Evolutionary conservation across 768 basidiomycete species (phyloP), one percentile per base, ranked within the genome.

Genomic region (Xerocomus potaroensis): DNA sequence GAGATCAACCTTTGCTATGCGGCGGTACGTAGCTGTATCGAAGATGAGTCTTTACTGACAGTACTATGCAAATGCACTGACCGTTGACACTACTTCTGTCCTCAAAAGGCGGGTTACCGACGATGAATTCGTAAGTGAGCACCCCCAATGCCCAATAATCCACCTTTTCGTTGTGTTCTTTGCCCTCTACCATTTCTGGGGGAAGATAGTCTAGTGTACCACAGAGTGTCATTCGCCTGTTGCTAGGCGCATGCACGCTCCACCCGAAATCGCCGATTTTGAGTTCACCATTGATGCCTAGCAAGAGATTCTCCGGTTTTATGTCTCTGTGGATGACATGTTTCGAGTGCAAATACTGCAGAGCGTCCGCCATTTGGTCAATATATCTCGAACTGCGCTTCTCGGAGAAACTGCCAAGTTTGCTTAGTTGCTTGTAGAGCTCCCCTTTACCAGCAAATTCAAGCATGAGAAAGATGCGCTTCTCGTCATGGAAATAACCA

Each of bases 201-300:
- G 96, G 94, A 10, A 99, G 76, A 63, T 98, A 98, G 64, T 98
- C 96, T 36, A 97, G 70, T 1, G 95, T 98, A 11, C 95, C 95
- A 57, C 95, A 98, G 10, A 98, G 76, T 1, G 96, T 97, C 69
- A 78, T 86, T 35, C 95, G 72, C 36, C 93, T 72, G 62, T 92
- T 90, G 1, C 90, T 82, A 0, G 95, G 95, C 0, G 94, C 95
- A 64, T 98, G 95, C 8, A 96, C 92, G 58, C 87, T 91, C 95
- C 96, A 99, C 9, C 96, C 96, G 66, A 98, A 98, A 67, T 98
- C 95, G 3, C 84, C 96, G 51, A 99, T 95, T 76, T 99, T 98
- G 58, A 99, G 73, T 64, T 98, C 95, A 32, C 95, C 95, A 56
- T 93, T 91, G 59, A 98, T 80, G 10, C 94, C 94, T 11, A 98